Percentiles rank a stretch among this genome's conserved stretches.
Conservation (phyloP, 106 monocot species). For the Acanthochlamys bracteata region DNA sequence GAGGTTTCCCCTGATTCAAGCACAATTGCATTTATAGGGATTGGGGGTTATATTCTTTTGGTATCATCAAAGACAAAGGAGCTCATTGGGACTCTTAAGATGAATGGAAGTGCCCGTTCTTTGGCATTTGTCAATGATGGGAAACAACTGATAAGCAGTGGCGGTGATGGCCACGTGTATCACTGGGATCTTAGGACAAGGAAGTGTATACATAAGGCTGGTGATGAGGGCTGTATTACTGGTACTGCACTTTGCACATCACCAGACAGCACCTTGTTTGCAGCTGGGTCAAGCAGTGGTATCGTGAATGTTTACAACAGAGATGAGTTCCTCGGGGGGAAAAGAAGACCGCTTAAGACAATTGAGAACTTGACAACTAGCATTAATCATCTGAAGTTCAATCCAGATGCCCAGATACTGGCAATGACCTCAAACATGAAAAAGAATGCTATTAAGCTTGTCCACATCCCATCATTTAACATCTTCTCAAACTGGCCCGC, state of each 20-base stretch:
- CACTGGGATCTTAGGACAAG: conserved; percentile 86
- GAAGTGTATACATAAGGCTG: conserved; percentile 66
- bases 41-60: conserved; percentile 79
- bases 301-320: conserved; percentile 71
- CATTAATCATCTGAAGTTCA: conserved; percentile 63
- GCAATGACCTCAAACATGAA: conserved; percentile 70
- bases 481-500: conserved; percentile 86
- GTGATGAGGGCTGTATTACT: conserved; percentile 65
- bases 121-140: conserved; percentile 71
- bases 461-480: conserved; percentile 71
- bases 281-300: conserved; percentile 75
- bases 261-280: conserved; percentile 50
- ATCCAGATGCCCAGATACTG: conserved; percentile 71
- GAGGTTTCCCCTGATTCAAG: conserved; percentile 89
- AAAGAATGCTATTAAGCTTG: conserved; percentile 62
- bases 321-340: conserved; percentile 76
- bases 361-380: conserved; percentile 70
- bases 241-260: conserved; percentile 63
- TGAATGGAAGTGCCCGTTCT: conserved; percentile 73
- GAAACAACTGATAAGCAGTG: conserved; percentile 51
- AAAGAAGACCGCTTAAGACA: conserved; percentile 71
- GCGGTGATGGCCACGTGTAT: conserved; percentile 85
- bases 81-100: conserved; percentile 83
- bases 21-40: conserved; percentile 72
- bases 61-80: conserved; percentile 72